These are phyloP conservation scores for Gnomoniopsis sp. DNA, from an alignment of 2,329 filamentous ascomycete species.

Conservation along the genomic window DNA sequence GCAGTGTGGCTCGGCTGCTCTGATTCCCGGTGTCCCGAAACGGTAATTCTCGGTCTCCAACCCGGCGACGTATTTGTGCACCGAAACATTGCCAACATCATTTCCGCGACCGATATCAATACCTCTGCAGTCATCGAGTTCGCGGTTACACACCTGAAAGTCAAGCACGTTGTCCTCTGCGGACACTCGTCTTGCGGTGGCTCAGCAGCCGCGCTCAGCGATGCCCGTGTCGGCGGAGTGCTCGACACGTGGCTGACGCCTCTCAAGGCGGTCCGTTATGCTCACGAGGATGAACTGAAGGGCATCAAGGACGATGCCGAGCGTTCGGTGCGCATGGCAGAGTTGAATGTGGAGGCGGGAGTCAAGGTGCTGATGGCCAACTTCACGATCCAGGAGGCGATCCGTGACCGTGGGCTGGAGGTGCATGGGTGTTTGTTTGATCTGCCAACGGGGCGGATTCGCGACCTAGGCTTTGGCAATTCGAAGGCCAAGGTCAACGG, in stretches of 20 bases:
- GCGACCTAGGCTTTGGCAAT: conserved; percentile 46
- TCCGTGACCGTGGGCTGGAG: conserved; percentile 65
- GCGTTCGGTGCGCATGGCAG: conserved; percentile 61
- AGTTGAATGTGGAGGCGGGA: conserved; percentile 72
- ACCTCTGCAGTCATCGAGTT: conserved; percentile 75
- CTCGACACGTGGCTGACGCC: conserved; percentile 55
- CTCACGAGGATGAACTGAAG: conserved; percentile 53
- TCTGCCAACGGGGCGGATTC: conserved; percentile 44
- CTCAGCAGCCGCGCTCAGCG: conserved; percentile 55
- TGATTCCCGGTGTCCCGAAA: conserved; percentile 82
- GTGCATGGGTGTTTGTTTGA: conserved; percentile 80
- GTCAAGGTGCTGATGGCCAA: conserved; percentile 68
- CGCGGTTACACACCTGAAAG: conserved; percentile 68
- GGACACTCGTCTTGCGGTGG: conserved; percentile 68
- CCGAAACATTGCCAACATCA: conserved; percentile 85
- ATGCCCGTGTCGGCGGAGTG: conserved; percentile 47
- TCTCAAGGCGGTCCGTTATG: conserved; percentile 40
- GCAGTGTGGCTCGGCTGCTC: conserved; percentile 82
- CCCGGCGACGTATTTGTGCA: conserved; percentile 86
- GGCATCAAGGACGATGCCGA: conserved; percentile 50
- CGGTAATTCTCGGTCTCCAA: conserved; percentile 71
- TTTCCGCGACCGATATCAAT: conserved; percentile 72
- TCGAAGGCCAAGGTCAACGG: conserved; percentile 20
- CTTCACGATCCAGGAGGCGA: conserved; percentile 65
- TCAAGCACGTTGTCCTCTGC: conserved; percentile 68